phyloP scores from a whole-genome alignment of 2,329 filamentous ascomycete species.

The Colletotrichum neosansevieriae region DNA sequence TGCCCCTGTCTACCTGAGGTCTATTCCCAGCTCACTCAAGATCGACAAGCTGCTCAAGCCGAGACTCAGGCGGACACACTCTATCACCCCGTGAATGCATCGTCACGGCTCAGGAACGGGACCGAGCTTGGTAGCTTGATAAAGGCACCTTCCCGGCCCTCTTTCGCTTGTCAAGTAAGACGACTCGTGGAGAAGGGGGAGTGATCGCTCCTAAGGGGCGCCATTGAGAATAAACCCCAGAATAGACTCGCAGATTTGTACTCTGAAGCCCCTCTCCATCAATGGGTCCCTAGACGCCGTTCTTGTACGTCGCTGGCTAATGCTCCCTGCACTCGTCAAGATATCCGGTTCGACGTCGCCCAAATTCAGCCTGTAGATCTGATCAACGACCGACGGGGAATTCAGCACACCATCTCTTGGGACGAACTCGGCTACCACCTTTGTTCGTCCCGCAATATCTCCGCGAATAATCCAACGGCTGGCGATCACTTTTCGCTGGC shows the following conservation, averaged over 20 bases:
- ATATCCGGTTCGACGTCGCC: constrained; percentile 6
- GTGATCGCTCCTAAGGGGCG: not conserved
- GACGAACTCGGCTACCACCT: constrained; percentile 6
- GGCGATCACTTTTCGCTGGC: constrained; percentile 1
- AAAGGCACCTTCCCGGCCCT: constrained; percentile 6
- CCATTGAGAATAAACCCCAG: constrained; percentile 23
- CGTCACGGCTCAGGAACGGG: constrained; percentile 3
- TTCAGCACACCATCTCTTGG: not conserved
- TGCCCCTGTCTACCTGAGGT: constrained; percentile 13
- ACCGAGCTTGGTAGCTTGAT: not conserved
- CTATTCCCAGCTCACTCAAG: constrained; percentile 24
- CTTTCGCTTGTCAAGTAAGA: constrained; percentile 6
- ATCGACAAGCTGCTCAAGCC: constrained; percentile 33
- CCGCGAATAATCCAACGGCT: constrained; percentile 19
- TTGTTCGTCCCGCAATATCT: constrained; percentile 24
- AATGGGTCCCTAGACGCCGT: constrained; percentile 5
- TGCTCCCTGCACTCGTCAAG: constrained; percentile 31
- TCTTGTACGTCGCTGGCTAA: constrained; percentile 16
- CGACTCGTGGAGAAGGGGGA: constrained; percentile 19
- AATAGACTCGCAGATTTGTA: constrained; percentile 3
- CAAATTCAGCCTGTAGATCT: not conserved
- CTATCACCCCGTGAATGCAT: constrained; percentile 10
- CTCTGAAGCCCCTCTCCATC: constrained; percentile 8
- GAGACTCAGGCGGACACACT: constrained; percentile 21
- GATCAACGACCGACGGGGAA: not conserved